phyloP scores from a whole-genome alignment of 1,139 yeast species.

The Geotrichum siamense region DNA sequence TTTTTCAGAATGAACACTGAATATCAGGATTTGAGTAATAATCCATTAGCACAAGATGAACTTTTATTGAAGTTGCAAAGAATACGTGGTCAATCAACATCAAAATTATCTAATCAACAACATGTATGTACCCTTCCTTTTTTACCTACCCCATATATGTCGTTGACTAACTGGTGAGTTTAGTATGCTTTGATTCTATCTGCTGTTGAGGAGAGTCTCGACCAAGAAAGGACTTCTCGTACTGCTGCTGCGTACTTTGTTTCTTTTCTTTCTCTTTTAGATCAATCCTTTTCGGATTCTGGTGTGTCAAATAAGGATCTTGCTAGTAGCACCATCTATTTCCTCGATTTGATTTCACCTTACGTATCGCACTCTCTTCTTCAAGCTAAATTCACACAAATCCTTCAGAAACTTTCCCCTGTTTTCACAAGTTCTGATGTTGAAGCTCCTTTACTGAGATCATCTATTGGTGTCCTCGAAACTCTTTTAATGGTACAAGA shows the following conservation, averaged over 20 bases:
- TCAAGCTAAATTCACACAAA: slow-evolving; percentile 65
- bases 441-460: slow-evolving; percentile 78
- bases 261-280: slow-evolving; percentile 72
- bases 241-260: slow-evolving; percentile 69
- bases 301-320: slow-evolving; percentile 51
- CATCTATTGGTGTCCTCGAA: slow-evolving; percentile 83
- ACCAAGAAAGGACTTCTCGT: slow-evolving; percentile 56
- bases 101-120: slow-evolving; percentile 79
- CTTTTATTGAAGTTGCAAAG: slow-evolving; percentile 63
- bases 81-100: slow-evolving; percentile 61
- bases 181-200: slow-evolving; percentile 47
- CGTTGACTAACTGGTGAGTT: slow-evolving; percentile 37
- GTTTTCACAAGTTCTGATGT: slow-evolving; percentile 62
- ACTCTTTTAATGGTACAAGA: slow-evolving; percentile 75
- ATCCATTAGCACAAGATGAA: slow-evolving; percentile 20
- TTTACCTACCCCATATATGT: slow-evolving; percentile 1
- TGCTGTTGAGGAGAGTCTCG: slow-evolving; percentile 85
- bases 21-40: slow-evolving; percentile 13
- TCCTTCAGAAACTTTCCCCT: slow-evolving; percentile 73
- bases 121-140: slow-evolving; percentile 35
- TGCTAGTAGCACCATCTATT: slow-evolving; percentile 72
- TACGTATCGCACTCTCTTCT: slow-evolving; percentile 63
- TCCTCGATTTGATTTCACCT: slow-evolving; percentile 74
- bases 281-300: slow-evolving; percentile 54
- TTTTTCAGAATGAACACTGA: slow-evolving; percentile 9